Evolutionary conservation across 148 eudicot genomes (phyloP), one percentile per base, ranked within the genome.

Genomic region (Spergularia bocconei): DNA sequence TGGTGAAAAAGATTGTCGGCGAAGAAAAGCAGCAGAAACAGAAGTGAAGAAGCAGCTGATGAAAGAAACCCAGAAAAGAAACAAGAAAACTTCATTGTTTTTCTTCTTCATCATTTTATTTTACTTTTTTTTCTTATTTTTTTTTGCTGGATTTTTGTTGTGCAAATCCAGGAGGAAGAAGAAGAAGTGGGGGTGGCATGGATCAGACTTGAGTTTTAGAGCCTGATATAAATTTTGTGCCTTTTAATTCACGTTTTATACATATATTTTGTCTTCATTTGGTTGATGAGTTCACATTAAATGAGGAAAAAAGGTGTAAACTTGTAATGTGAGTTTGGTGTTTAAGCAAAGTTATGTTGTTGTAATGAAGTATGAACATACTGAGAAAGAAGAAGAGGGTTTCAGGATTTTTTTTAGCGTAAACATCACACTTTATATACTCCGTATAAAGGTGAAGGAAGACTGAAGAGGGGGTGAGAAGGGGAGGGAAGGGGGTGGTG

Each of bases 1-100:
- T 47, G 84, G 81, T 4, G 75, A 61, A 12, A 69, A 47, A 39
- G 81, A 73, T 60, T 77, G 80, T 61, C 56, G 78, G 70, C 17
- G 70, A 59, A 54, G 11, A 29, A 68, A 51, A 0, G 13, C 70
- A 81, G 83, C 83, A 21, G 80, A 66, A 76, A 54, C 79, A 62
- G 7, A 56, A 67, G 23, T 16, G 47, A 41, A 55, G 15, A n/a
- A 23, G 50, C 14, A 76, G 71, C 71, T 63, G 39, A 72, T 7
- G 39, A 72, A 11, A 63, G 41, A 65, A 67, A 19, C 23, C 50
- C 72, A 59, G 44, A 72, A 19, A 53, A 55, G 11, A 38, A 73
- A 67, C 17, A 81, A 65, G 25, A 70, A 17, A 67, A 29, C 66
- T 19, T 41, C 23, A 41, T 39, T 15, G 53, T 7, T 66, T 59